phyloP scores from a whole-genome alignment of 176 grass and related monocot species.

The sorghum (Sorghum bicolor) region Sorghum_bicolor_NCBIv3 NC_012870.2:74792001-74792500 shows the following conservation, averaged over 20 bases:
- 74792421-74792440: too few relatives aligned
- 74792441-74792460: too few relatives aligned
- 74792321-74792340: too few relatives aligned
- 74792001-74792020: constrained; percentile 21
- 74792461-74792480: too few relatives aligned
- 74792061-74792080: not conserved
- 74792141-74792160: constrained; percentile 10
- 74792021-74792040: constrained; percentile 1
- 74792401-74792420: too few relatives aligned
- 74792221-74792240: not conserved
- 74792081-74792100: constrained; percentile 9
- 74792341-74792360: too few relatives aligned
- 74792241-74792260: not conserved
- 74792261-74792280: not conserved
- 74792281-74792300: not conserved
- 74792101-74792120: constrained; percentile 13
- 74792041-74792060: not conserved
- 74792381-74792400: too few relatives aligned
- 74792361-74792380: too few relatives aligned
- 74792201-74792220: not conserved
- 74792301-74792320: not conserved
- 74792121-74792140: constrained; percentile 32
- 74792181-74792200: constrained; percentile 7
- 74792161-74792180: not conserved
- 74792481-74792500: too few relatives aligned